Evolutionary conservation across 768 basidiomycete genomes (phyloP).

Genomic region (Megacollybia marginata): DNA sequence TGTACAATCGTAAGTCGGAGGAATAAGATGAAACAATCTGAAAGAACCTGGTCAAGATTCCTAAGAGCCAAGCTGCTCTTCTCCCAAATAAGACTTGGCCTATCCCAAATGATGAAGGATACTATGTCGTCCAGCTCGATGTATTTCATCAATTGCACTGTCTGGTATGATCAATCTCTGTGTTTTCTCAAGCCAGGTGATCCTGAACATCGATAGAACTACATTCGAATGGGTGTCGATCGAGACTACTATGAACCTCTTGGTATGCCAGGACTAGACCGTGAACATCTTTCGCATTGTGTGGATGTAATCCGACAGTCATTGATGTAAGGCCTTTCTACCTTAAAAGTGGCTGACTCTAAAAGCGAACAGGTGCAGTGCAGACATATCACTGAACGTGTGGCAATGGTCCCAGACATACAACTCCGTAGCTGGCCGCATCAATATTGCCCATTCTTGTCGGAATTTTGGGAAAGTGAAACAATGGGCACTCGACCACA

Average conservation of each 20-base stretch:
- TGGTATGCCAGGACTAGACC: conserved; percentile 13
- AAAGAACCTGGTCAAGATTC: conserved; percentile 16
- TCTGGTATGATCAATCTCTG: conserved; percentile 7
- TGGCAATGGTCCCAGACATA: conserved; percentile 18
- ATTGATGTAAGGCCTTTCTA: conserved; percentile 1
- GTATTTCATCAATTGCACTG: conserved; percentile 17
- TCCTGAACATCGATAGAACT: neutral
- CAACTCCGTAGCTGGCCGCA: conserved; percentile 11
- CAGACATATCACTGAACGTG: conserved; percentile 16
- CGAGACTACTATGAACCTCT: conserved; percentile 15
- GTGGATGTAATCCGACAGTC: conserved; percentile 15
- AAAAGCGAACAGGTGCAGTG: conserved; percentile 7
- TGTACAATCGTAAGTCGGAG: conserved; percentile 8
- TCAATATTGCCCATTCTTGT: conserved; percentile 19
- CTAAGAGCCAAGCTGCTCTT: conserved; percentile 12
- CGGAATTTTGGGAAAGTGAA: conserved; percentile 2
- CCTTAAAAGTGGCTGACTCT: no score
- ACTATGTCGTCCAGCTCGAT: conserved; percentile 16
- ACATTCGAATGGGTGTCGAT: conserved; percentile 11
- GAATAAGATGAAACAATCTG: neutral
- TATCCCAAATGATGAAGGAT: conserved; percentile 13
- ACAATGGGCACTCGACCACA: conserved; percentile 3
- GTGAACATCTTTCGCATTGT: conserved; percentile 17
- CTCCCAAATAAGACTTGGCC: conserved; percentile 17
- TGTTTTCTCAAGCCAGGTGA: neutral